Evolutionary conservation across 2,329 filamentous ascomycete genomes (phyloP), one percentile per base, ranked within the genome.

Genomic region (Pseudopyricularia cyperi): DNA sequence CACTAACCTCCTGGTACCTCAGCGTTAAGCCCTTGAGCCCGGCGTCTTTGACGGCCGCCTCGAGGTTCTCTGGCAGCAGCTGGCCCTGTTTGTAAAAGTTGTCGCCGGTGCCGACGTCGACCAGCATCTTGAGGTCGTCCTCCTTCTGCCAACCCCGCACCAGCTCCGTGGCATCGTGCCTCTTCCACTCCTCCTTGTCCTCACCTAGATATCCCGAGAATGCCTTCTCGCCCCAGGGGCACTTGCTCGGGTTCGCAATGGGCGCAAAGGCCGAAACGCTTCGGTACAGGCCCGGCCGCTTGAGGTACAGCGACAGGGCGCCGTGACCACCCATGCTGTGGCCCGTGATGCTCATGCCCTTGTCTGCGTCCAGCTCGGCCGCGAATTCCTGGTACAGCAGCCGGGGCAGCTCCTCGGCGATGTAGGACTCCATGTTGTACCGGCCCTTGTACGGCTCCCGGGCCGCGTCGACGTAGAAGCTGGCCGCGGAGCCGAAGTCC

Each of bases 261-360:
- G 91, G 91, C 48, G 93, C 87, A 64, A 94, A 95, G 1, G 91
- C 91, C 56, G 85, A 90, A 53, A 93, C 89, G 57, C 82, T 88
- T 72, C 84, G 86, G 75, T 95, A 98, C 72, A 79, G 82, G 57
- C 87, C 89, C 0, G 93, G 90, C 70, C 97, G 85, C 73, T 88
- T 91, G 51, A 98, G 76, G 73, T 87, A 97, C 60, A 97, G 71
- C 46, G 90, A 95, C 60, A 98, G 73, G 46, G 93, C 93, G 56
- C 93, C 93, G 68, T 98, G 93, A 0, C 93, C 93, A 58, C 93
- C 93, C 93, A 98, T 98, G 61, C 84, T 90, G 72, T 98, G 93
- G 6, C 93, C 93, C 39, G 87, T 88, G 62, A 98, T 93, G 67
- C 83, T 85, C 52, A 96, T 82, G 14, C 49, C 49, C 39, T 84